Evolutionary conservation across 805 yeast species (phyloP), one percentile per base, ranked within the genome.

Genomic region (Yamadazyma tumulicola): DNA sequence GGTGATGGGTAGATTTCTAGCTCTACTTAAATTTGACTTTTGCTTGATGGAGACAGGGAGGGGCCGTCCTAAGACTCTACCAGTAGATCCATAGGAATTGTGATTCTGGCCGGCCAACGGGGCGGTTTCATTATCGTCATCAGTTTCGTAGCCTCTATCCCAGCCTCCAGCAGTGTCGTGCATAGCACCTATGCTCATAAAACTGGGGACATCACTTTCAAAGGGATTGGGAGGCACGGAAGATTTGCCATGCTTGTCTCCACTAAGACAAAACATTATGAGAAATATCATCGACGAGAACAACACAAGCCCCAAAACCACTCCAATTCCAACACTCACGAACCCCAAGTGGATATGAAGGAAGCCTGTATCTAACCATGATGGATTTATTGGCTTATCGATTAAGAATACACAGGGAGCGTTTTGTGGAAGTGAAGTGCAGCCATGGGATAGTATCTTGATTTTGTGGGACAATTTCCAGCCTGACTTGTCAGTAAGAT

Each of bases 241-340:
- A n/a, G n/a, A n/a, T 17, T 18, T 27, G 18, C 25, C 23, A 20
- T 24, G 28, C 8, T 31, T 28, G 12, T 39, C 37, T 14, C 40
- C 37, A 17, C 52, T 48, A 7, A 48, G 34, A 32, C 49, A 52
- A 24, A 43, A 39, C 22, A 55, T 36, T 6, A 55, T 38, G 3
- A 47, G 43, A 22, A 52, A 37, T 40, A 57, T 41, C 6, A 55
- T 42, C 8, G 39, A 32, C 2, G 58, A 57, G 40, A 56, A 55
- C 6, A 66, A 46, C 3, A 80, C 44, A 19, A 79, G 65, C 0
- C 91, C 91, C 6, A 81, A 48, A 2, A 82, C 57, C 4, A 81
- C 61, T 5, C 93, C 95, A 18, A 83, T 55, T 0, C 79, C 79
- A 20, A 83, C 60, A 10, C 91, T 85, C 13, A 80, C 69, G 34